Evolutionary conservation across 139 green algal species (phyloP).

Genomic region (Chlamydomonas incerta): DNA sequence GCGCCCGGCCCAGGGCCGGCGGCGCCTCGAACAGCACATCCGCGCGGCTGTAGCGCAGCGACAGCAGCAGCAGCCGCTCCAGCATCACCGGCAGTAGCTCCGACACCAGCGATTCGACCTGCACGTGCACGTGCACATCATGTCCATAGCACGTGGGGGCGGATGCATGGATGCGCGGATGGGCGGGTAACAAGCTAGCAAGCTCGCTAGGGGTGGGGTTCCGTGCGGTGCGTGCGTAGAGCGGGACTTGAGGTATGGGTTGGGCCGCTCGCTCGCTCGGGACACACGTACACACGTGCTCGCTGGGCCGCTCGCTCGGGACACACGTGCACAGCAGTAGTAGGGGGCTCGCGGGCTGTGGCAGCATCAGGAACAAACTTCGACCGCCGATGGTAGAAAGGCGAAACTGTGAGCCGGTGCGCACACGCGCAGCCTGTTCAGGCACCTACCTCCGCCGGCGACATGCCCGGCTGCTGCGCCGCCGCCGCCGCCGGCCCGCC

Average conservation of each 20-base stretch:
- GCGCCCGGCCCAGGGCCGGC: not conserved
- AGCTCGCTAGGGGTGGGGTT: no score
- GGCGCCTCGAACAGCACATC: slow-evolving; percentile 32
- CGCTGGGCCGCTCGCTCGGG: no score
- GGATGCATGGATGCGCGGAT: not conserved
- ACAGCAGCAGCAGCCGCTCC: slow-evolving; percentile 23
- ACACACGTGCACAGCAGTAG: no score
- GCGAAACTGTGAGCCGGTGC: no score
- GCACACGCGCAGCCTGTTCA: no score
- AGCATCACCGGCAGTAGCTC: slow-evolving; percentile 18
- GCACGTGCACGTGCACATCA: not conserved
- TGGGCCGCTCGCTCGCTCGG: no score
- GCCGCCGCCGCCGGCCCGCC: not conserved
- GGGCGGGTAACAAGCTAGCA: not conserved
- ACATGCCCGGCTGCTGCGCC: not conserved
- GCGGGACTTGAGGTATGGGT: no score
- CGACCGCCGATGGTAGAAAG: no score
- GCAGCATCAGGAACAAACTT: no score
- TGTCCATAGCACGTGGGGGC: no score
- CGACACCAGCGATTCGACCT: not conserved
- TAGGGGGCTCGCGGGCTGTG: no score
- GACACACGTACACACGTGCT: no score
- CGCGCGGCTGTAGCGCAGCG: slow-evolving; percentile 16
- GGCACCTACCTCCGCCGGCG: not conserved
- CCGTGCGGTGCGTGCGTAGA: not conserved